Base-by-base conservation (phyloP, 345 rosid species). In the Dipteronia sinensis region DNA sequence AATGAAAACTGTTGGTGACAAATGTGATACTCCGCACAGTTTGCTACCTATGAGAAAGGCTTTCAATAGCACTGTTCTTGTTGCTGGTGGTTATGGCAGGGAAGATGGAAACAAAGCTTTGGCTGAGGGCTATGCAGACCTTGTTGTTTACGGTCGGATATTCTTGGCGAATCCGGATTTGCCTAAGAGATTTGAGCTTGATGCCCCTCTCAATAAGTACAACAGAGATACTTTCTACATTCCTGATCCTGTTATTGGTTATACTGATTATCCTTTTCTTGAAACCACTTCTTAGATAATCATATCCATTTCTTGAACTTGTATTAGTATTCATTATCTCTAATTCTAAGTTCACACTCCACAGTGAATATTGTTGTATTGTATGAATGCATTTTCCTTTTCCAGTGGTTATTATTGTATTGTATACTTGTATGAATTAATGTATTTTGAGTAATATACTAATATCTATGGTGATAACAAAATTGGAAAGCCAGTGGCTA, bases 161-260 rank as follows among this genome's bases (percentile, higher is more conserved):
- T 93, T 91, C 78, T 65, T 93, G 59, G 93, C 95, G 0, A 91
- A 93, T 77, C 98, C 98, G 0, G 96, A 91, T 80, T 68, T 93
- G 66, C 94, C 96, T 0, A 85, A 77, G 80, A 87, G 98, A 82
- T 93, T 89, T 29, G 83, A 85, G 79, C 71, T 90, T 20, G 77
- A 84, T 83, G 93, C 96, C 13, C 81, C 87, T 20, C 82, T 91
- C 55, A 90, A 90, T 83, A 77, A 85, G 73, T 91, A 90, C 51
- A 68, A 89, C 46, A 80, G 90, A 29, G 23, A 78, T 1, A 93
- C 91, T 9, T 90, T 90, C 82, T 91, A 88, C 64, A 42, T 9
- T 1, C 11, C 85, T 6, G 90, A 92, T 82, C 87, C 89, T 51
- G 85, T 87, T 4, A 22, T 88, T 66, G 97, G 97, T 80, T 93